Evolutionary conservation across 83 land plant species (phyloP).

Genomic region (Picea abies): DNA sequence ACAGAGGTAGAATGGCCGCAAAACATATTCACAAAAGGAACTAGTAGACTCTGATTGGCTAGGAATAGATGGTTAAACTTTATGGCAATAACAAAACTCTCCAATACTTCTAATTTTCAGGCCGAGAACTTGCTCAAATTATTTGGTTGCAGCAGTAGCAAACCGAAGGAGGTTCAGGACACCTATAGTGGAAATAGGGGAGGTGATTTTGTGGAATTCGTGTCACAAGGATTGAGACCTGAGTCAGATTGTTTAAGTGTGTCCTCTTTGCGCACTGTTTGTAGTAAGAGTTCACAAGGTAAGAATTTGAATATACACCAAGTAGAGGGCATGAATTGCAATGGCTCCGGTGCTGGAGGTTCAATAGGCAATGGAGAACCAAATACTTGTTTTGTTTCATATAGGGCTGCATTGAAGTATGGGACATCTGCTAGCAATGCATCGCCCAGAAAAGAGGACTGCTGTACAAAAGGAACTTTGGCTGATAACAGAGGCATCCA

Average conservation of each 20-base stretch:
- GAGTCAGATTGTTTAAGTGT: not conserved
- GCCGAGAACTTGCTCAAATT: constrained; percentile 1
- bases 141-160: constrained; percentile 1
- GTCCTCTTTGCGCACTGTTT: not conserved
- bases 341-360: not conserved
- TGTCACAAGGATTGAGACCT: not conserved
- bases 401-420: not conserved
- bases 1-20: not conserved
- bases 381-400: not conserved
- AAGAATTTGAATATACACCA: not conserved
- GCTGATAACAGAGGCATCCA: not conserved
- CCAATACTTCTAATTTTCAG: constrained; percentile 5
- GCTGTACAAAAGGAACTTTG: not conserved
- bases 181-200: too few species aligned
- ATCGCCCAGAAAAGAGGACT: not conserved
- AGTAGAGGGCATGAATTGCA: not conserved
- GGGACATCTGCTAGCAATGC: not conserved
- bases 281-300: not conserved
- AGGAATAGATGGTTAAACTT: not conserved
- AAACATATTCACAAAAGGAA: not conserved
- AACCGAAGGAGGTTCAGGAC: too few species aligned
- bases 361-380: not conserved
- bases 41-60: not conserved
- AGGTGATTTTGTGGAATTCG: not conserved
- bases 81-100: not conserved